A percentile compares a stretch with the other conserved stretches of the same genome.
These are phyloP conservation scores for Apocynum venetum DNA, from an alignment of 257 asterid species.

Conservation along the genomic window DNA sequence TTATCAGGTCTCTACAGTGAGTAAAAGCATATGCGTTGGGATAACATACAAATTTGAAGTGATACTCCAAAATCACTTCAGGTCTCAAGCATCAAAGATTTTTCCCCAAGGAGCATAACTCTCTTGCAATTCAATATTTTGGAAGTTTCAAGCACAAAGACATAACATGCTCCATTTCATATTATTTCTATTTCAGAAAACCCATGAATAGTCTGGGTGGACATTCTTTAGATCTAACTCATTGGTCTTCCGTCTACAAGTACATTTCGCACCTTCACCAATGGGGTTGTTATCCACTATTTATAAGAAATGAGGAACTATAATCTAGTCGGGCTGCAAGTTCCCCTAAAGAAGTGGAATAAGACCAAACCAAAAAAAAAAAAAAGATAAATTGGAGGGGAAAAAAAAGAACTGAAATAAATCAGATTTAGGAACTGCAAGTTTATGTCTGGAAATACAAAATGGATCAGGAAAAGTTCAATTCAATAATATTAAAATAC, in stretches of 20 bases:
- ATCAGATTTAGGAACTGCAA: constrained; percentile 1
- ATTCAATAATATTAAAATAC: not conserved
- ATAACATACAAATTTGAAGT: not conserved
- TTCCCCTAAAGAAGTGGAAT: too few species aligned
- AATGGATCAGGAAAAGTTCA: constrained; percentile 5
- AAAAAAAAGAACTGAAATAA: not conserved
- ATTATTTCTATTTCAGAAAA: not conserved
- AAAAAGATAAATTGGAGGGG: too few species aligned
- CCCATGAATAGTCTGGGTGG: not conserved
- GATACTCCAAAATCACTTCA: not conserved
- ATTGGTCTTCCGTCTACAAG: not conserved
- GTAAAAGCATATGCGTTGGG: not conserved
- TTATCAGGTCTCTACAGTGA: not conserved
- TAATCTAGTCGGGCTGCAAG: too few species aligned
- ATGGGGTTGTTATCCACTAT: not conserved
- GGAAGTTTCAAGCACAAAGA: not conserved
- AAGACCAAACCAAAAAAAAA: too few species aligned
- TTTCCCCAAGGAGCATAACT: not conserved
- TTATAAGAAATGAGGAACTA: not conserved
- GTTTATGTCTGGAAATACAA: not conserved
- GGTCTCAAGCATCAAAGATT: not conserved
- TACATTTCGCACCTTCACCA: not conserved
- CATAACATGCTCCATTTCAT: not conserved
- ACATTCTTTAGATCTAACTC: not conserved
- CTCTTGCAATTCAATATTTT: not conserved